Base-by-base conservation (phyloP, 2,329 filamentous ascomycete genomes). In the Chaetoscypha palmicola region DNA sequence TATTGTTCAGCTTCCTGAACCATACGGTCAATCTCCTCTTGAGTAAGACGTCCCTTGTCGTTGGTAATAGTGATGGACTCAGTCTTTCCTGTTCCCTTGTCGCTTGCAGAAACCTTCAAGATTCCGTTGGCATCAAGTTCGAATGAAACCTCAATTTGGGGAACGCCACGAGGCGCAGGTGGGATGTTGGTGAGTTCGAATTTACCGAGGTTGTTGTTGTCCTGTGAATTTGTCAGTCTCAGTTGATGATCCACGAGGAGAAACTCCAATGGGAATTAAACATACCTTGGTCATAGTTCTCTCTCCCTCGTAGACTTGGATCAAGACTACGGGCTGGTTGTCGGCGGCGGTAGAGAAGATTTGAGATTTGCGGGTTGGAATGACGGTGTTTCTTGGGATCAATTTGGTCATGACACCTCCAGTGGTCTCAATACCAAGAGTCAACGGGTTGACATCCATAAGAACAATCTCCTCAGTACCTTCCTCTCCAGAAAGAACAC, bases 41-140 rank as follows among this genome's bases (percentile, higher is more conserved):
- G 84, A 60, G 85, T 89, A 41, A 98, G 83, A 67, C 92, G 91
- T 58, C 92, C 92, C 83, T 97, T 97, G 74, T 98, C 92, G 74
- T 98, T 97, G 73, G 86, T 97, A 66, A 98, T 98, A 60, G 92
- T 97, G 68, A 98, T 97, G 53, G 85, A 89, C 77, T 98, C 89
- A 52, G 79, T 81, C 79, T 97, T 96, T 69, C 92, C 92, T 61
- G 91, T 96, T 66, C 90, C 92, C 84, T 97, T 97, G 71, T 98
- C 92, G 62, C 86, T 83, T 56, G 92, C 92, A 55, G 86, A 87
- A 52, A 98, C 92, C 77, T 94, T 91, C 56, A 98, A 81, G 61
- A 98, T 96, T 75, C 92, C 91, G 71, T 98, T 97, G 74, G 89
- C 90, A 62, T 98, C 91, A 47, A 98, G 83, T 69, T 96, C 88